Evolutionary conservation across 2,329 filamentous ascomycete species (phyloP), one percentile per base, ranked within the genome.

Genomic region (Phialophora expanda): DNA sequence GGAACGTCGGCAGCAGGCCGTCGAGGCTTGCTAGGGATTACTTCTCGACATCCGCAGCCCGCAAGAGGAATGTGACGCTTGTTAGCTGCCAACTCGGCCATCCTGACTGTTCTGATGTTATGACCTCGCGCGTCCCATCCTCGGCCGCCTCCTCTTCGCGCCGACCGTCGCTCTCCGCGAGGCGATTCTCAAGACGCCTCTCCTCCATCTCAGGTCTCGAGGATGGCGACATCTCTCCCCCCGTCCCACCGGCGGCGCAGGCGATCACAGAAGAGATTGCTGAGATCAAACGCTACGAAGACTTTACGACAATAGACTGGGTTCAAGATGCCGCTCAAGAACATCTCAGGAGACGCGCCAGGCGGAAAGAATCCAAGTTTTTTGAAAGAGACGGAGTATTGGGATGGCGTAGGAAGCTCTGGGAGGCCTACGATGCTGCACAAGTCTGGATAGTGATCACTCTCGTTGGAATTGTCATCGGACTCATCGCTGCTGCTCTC

Each of bases 381-480:
- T 90, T 91, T 78, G 88, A 92, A 69, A 84, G 87, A 62, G 82
- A 85, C 66, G 86, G 86, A 38, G 87, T 89, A 34, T 84, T 87
- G 61, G 90, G 90, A 66, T 98, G 93, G 93, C 85, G 91, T 76
- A 86, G 91, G 68, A 91, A 89, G 74, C 79, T 97, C 38, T 88
- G 87, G 80, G 91, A 95, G 76, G 91, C 91, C 32, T 99, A 98
- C 78, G 93, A 98, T 78, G 95, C 95, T 11, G 95, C 92, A 2
- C 95, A 99, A 79, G 94, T 92, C 24, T 99, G 95, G 95, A 93
- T 99, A 65, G 95, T 99, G 56, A 90, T 99, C 63, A 98, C 92
- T 24, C 83, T 99, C 68, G 94, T 99, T 64, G 85, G 95, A 34
- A 87, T 88, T n/a, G 90, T 91, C 24, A 98, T 99, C 76, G 95